Evolutionary conservation across 306 rosid species (phyloP).

Genomic region (Astragalus membranaceus): DNA sequence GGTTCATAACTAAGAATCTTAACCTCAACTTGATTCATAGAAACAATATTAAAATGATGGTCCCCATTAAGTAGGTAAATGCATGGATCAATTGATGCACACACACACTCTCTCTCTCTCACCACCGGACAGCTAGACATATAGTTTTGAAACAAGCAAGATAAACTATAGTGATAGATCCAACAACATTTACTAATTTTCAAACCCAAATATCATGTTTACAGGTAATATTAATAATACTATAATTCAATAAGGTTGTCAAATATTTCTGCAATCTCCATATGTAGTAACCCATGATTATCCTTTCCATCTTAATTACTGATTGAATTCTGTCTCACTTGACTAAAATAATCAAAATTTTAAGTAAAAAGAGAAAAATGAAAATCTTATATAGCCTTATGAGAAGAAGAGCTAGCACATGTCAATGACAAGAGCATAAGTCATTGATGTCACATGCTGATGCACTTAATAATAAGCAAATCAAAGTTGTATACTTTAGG

Average conservation of each 20-base stretch:
- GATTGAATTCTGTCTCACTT: conserved; percentile 7
- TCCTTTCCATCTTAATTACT: not conserved
- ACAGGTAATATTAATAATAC: not conserved
- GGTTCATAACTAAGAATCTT: conserved; percentile 24
- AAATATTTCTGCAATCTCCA: not conserved
- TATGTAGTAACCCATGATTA: not conserved
- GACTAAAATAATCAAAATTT: not conserved
- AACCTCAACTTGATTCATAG: conserved; percentile 14
- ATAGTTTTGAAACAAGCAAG: conserved; percentile 14
- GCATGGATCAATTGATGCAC: conserved; percentile 27
- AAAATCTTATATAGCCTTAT: conserved; percentile 5
- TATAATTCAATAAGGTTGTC: not conserved
- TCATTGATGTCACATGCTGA: conserved; percentile 27
- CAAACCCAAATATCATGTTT: conserved; percentile 16
- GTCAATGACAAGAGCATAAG: conserved; percentile 23
- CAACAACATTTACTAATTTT: conserved; percentile 27
- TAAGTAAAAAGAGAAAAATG: not conserved
- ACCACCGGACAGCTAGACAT: conserved; percentile 34
- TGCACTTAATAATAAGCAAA: conserved; percentile 12
- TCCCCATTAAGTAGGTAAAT: conserved; percentile 32
- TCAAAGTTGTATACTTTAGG: conserved; percentile 8
- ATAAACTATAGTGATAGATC: conserved; percentile 33
- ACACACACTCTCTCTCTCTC: conserved; percentile 24
- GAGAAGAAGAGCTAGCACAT: conserved; percentile 17
- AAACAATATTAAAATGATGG: conserved; percentile 25